phyloP scores from a whole-genome alignment of 2,329 filamentous ascomycete genomes.

The Penicillium hesseltinei region DNA sequence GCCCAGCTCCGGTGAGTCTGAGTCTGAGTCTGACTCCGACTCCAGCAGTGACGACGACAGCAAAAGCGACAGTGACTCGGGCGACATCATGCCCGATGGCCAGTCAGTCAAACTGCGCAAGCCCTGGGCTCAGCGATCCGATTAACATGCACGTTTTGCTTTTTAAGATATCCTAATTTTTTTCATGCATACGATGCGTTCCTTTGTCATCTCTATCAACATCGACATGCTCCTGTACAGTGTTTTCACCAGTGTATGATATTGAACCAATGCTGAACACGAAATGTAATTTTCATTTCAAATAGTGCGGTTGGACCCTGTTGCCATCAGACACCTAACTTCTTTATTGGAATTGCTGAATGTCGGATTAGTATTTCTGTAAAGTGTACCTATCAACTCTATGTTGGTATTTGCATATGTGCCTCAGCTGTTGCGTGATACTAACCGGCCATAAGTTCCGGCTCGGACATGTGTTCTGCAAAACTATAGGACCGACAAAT shows the following conservation, averaged over 20 bases:
- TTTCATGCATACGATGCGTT: not conserved
- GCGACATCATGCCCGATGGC: slow-evolving; percentile 8
- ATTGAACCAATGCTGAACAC: not conserved
- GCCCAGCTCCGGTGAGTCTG: slow-evolving; percentile 1
- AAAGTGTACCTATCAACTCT: not conserved
- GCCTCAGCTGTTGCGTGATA: not conserved
- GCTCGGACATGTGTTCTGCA: not conserved
- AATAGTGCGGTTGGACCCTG: not conserved
- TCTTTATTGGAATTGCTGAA: not conserved
- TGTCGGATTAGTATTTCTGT: not conserved
- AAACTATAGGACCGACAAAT: not conserved
- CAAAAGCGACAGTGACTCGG: not conserved
- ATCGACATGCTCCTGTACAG: not conserved
- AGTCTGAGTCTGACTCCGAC: not conserved
- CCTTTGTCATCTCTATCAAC: not conserved
- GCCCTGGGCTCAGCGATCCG: not conserved
- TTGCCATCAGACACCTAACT: not conserved
- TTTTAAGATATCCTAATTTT: slow-evolving; percentile 1
- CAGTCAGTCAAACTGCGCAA: not conserved
- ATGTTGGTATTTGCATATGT: not conserved
- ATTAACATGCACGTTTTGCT: not conserved
- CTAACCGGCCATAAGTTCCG: not conserved
- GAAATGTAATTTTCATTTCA: not conserved
- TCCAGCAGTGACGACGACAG: not conserved
- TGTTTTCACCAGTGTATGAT: not conserved